These are phyloP conservation scores for Dimargaris cristalligena DNA, from an alignment of 192 early-diverging fungal species.

Conservation along the genomic window DNA sequence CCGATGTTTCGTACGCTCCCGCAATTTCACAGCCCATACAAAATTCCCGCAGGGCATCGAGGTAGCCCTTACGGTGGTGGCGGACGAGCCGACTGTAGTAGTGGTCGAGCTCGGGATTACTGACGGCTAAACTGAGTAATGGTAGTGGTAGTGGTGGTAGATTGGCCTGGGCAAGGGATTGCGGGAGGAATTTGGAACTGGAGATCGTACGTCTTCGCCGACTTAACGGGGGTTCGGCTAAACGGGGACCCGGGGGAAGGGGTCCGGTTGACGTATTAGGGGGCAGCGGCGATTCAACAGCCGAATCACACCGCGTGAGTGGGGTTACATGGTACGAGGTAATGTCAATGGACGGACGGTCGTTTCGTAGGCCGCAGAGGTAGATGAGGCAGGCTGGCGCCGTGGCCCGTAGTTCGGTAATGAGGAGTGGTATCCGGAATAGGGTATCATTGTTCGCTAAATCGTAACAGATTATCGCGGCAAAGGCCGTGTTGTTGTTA, in stretches of 20 bases:
- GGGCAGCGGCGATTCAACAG: background rate
- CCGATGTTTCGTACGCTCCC: conserved; percentile 4
- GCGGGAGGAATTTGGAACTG: no score
- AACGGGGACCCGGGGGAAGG: background rate
- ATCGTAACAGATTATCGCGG: conserved; percentile 9
- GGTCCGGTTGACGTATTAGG: background rate
- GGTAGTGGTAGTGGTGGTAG: no score
- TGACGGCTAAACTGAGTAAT: no score
- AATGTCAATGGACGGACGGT: background rate
- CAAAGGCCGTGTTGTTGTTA: conserved; percentile 2
- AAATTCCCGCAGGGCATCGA: background rate
- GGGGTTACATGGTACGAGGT: background rate
- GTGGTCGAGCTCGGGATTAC: background rate
- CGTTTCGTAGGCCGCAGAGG: conserved; percentile 4
- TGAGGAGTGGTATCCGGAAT: background rate
- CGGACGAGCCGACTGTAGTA: background rate
- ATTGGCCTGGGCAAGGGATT: no score
- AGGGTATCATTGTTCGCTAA: background rate
- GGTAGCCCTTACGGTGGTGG: conserved; percentile 1
- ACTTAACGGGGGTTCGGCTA: no score
- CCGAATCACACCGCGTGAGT: background rate
- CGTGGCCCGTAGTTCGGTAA: background rate
- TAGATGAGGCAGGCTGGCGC: background rate
- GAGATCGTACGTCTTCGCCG: no score
- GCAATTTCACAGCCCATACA: background rate